These are phyloP conservation scores for Suhomyces coccinellae DNA, from an alignment of 1,139 yeast genomes.

Conservation along the genomic window DNA sequence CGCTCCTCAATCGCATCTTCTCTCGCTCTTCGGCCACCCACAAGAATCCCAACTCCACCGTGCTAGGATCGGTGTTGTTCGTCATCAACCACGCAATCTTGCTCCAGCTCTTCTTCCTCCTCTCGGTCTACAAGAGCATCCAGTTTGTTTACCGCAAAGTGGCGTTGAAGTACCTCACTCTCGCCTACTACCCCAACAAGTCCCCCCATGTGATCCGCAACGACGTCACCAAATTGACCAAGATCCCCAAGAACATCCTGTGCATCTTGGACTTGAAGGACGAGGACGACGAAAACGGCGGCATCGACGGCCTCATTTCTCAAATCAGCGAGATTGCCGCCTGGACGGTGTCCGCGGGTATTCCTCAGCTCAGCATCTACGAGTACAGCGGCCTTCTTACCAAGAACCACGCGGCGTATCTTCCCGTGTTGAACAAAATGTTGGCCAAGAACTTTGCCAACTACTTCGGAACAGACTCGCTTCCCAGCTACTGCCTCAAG, in stretches of 20 bases:
- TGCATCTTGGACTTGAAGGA: constrained; percentile 69
- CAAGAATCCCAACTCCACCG: background rate
- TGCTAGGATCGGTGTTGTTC: constrained; percentile 6
- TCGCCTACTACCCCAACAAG: constrained; percentile 77
- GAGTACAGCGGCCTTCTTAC: constrained; percentile 71
- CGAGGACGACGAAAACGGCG: constrained; percentile 85
- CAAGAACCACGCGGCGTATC: constrained; percentile 37
- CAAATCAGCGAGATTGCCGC: constrained; percentile 77
- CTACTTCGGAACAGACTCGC: constrained; percentile 72
- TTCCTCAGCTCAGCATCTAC: constrained; percentile 68
- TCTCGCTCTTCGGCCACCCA: background rate
- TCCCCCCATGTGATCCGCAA: constrained; percentile 86
- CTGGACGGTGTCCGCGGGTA: constrained; percentile 88
- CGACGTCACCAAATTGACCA: constrained; percentile 70
- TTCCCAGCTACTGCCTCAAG: constrained; percentile 60
- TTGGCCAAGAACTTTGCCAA: constrained; percentile 60
- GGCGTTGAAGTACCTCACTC: constrained; percentile 56
- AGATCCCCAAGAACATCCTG: constrained; percentile 77
- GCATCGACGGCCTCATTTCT: constrained; percentile 75
- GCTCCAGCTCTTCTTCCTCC: constrained; percentile 52
- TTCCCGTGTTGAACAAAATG: constrained; percentile 59
- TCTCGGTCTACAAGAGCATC: constrained; percentile 55
- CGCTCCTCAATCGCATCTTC: constrained; percentile 2
- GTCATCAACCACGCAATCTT: constrained; percentile 43
- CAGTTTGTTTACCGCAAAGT: constrained; percentile 56